These are phyloP conservation scores for Phytophthora hybrid DNA, from an alignment of 352 stramenopile genomes.

Conservation along the genomic window DNA sequence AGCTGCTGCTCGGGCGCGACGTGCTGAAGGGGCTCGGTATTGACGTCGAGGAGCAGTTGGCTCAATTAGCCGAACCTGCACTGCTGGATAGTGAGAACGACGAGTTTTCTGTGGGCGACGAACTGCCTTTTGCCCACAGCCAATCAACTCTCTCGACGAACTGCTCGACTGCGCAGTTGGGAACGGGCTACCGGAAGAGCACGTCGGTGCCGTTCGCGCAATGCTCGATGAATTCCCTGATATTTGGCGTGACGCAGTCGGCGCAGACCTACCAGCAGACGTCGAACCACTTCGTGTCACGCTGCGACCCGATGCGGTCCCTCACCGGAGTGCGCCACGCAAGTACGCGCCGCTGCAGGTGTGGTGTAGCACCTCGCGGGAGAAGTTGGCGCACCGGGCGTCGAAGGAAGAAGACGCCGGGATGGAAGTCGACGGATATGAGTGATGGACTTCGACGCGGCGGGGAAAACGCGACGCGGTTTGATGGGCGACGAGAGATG, in stretches of 20 bases:
- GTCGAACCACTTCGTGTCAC: conserved; percentile 8
- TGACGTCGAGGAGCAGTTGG: conserved; percentile 11
- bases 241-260: not conserved
- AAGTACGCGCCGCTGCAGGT: conserved; percentile 19
- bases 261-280: not conserved
- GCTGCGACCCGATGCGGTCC: not conserved
- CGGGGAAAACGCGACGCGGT: too few relatives aligned
- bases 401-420: too few relatives aligned
- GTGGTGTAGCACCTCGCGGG: too few relatives aligned
- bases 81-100: not conserved
- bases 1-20: not conserved
- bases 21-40: conserved; percentile 5
- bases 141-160: not conserved
- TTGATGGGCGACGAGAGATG: too few relatives aligned
- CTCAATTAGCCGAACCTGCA: conserved; percentile 2
- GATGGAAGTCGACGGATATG: too few relatives aligned
- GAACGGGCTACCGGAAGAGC: not conserved
- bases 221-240: not conserved
- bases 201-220: not conserved
- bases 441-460: too few relatives aligned
- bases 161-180: not conserved
- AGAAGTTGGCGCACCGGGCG: too few relatives aligned
- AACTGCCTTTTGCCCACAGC: not conserved
- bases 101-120: conserved; percentile 15
- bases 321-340: not conserved